Evolutionary conservation across 768 basidiomycete species (phyloP).

Genomic region (Fistulinella prunicolor): DNA sequence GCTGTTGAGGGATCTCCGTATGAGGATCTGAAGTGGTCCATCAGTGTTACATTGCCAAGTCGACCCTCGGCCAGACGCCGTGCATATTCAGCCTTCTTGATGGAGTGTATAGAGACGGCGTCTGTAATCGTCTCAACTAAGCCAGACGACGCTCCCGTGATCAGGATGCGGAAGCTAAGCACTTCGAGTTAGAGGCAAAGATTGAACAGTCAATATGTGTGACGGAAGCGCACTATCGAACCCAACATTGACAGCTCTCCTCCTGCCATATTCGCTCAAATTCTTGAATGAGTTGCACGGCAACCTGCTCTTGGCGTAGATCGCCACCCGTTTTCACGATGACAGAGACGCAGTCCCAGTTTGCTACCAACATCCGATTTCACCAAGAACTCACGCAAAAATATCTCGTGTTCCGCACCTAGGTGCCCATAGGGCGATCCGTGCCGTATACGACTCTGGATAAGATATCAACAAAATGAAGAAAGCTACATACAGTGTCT

Average conservation of each 20-base stretch:
- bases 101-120: conserved; percentile 97
- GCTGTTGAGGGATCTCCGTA: conserved; percentile 88
- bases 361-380: conserved; percentile 41
- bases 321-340: conserved; percentile 99
- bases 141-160: conserved; percentile 90
- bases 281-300: conserved; percentile 90
- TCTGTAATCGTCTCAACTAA: conserved; percentile 98
- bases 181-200: conserved; percentile 1
- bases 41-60: conserved; percentile 81
- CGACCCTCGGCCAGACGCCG: conserved; percentile 76
- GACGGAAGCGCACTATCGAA: conserved; percentile 67
- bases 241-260: conserved; percentile 90
- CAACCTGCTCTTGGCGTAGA: conserved; percentile 94
- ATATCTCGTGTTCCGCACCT: conserved; percentile 42
- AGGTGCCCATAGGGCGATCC: conserved; percentile 96
- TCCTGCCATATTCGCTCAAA: conserved; percentile 95
- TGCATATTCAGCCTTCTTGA: conserved; percentile 98
- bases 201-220: background rate
- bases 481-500: background rate
- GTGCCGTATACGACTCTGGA: conserved; percentile 79
- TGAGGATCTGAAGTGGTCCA: conserved; percentile 89
- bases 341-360: conserved; percentile 90
- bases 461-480: conserved; percentile 1
- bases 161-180: conserved; percentile 88
- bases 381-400: conserved; percentile 1